Percentiles rank a stretch among this genome's conserved stretches.
Conservation (phyloP, 2,329 filamentous ascomycete species). For the Didymella glomerata region DNA sequence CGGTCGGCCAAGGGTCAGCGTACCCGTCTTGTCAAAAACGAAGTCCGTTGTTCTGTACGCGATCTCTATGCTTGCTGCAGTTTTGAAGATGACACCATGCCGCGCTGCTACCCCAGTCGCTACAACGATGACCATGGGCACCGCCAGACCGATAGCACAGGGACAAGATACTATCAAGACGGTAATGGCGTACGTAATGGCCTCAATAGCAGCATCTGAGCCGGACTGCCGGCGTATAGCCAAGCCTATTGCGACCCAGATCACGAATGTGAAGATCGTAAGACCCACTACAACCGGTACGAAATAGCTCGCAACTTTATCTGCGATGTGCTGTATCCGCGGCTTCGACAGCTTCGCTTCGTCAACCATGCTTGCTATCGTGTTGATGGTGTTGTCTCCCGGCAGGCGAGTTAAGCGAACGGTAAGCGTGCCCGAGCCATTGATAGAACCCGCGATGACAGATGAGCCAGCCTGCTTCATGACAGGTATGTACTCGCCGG, state of each 20-base stretch:
- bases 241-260: conserved; percentile 71
- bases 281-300: conserved; percentile 70
- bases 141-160: conserved; percentile 77
- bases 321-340: conserved; percentile 72
- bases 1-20: conserved; percentile 69
- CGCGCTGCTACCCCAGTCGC: conserved; percentile 71
- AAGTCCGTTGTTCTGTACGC: conserved; percentile 70
- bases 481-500: conserved; percentile 71
- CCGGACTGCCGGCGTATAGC: conserved; percentile 46
- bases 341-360: conserved; percentile 74
- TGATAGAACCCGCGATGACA: conserved; percentile 71
- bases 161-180: conserved; percentile 81
- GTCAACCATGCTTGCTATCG: conserved; percentile 75
- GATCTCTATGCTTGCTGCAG: conserved; percentile 68
- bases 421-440: conserved; percentile 60
- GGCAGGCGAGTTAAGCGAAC: conserved; percentile 68
- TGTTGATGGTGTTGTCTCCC: conserved; percentile 74
- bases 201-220: conserved; percentile 63
- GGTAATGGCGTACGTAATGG: conserved; percentile 76
- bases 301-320: conserved; percentile 73
- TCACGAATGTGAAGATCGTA: conserved; percentile 65
- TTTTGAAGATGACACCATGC: conserved; percentile 74
- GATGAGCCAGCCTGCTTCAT: conserved; percentile 62
- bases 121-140: conserved; percentile 82
- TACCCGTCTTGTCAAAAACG: conserved; percentile 84